A percentile compares a stretch with the other conserved stretches of the same genome.
Evolutionary conservation across 129 eudicot species (phyloP).

Genomic region (Pulicaria dysenterica): DNA sequence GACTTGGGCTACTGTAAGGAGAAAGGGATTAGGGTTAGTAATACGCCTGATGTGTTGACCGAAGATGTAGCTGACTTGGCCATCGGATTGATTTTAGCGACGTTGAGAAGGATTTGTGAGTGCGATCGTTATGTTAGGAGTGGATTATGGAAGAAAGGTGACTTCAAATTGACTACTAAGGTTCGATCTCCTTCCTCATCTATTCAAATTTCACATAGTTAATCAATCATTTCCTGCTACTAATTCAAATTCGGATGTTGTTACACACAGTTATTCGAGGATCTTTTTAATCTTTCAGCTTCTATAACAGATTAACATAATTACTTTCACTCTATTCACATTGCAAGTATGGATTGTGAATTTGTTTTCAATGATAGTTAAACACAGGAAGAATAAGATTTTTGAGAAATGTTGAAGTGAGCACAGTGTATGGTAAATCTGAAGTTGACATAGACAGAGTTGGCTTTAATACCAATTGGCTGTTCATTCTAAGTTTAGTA

Average conservation of each 20-base stretch:
- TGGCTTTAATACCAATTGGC: not conserved
- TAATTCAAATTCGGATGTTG: not conserved
- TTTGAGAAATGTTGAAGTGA: not conserved
- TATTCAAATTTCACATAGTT: not conserved
- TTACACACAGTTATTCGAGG: not conserved
- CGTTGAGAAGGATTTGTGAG: conserved; percentile 56
- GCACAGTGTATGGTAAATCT: not conserved
- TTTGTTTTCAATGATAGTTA: not conserved
- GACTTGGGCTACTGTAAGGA: conserved; percentile 64
- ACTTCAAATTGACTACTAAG: conserved; percentile 65
- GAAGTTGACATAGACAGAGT: not conserved
- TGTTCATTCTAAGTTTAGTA: not conserved
- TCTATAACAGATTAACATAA: not conserved
- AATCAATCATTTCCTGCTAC: not conserved
- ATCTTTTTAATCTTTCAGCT: not conserved
- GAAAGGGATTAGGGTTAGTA: conserved; percentile 66
- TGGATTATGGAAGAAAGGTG: conserved; percentile 63
- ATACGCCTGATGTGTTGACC: conserved; percentile 69
- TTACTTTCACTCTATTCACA: not conserved
- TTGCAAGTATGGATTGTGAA: not conserved
- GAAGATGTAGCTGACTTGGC: conserved; percentile 77
- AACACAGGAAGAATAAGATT: not conserved
- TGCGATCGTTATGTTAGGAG: conserved; percentile 61
- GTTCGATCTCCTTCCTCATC: conserved; percentile 28
- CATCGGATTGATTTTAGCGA: conserved; percentile 56